Evolutionary conservation across 1,139 yeast species (phyloP), one percentile per base, ranked within the genome.

Genomic region (Pichia sp.): DNA sequence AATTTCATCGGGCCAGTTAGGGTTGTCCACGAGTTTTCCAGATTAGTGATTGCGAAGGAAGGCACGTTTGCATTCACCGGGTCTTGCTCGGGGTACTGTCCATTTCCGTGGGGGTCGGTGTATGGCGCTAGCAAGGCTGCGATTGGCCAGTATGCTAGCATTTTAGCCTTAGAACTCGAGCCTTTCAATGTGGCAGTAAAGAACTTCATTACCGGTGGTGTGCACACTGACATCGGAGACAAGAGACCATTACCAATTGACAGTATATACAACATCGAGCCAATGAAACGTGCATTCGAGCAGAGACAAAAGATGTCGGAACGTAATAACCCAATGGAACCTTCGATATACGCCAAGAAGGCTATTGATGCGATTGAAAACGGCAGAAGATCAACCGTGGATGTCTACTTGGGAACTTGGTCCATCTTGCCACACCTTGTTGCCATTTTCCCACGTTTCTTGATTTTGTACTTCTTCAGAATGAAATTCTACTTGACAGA

Each of bases 41-140:
- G 78, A 4, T 74, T 82, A 59, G 63, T 88, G 16, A 85, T 87
- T 57, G 79, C 78, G 47, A 84, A 88, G 1, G 77, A 84, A 63
- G 95, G 95, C 5, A 79, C 83, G 0, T 78, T 88, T 60, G 83
- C 86, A 1, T 85, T 86, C 66, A 87, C 93, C 0, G 93, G 95
- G 1, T 85, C 92, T 2, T 71, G 85, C 4, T 81, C 88, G 16
- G 95, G 88, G 2, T 59, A 82, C 31, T 70, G 79, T 13, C 84
- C 89, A 5, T 82, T 87, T 71, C 95, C 95, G 15, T 87, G 84
- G 69, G 81, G 86, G 1, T 73, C 86, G 19, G 75, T 82, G 29
- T 88, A 88, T 66, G 76, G 84, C n/a, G 77, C 92, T 1, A 70
- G 86, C 1, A 88, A 88, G 65, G 90, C 95, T 2, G 95, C 95